Conservation (phyloP, 148 eudicot genomes). For the Nepenthes gracilis region DNA sequence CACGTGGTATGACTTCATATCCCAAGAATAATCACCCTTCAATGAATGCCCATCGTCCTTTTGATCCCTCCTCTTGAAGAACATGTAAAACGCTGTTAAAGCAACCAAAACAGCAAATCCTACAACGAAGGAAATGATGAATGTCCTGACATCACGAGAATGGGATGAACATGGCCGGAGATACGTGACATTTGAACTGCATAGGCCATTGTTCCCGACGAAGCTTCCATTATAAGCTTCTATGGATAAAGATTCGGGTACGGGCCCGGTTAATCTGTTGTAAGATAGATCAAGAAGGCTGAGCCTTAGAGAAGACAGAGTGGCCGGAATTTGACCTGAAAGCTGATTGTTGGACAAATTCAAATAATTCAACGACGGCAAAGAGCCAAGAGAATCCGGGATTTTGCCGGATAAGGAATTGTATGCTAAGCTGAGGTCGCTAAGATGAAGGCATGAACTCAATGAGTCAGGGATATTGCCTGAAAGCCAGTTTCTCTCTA, state of each 20-base stretch:
- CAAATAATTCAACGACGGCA: constrained; percentile 48
- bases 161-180: constrained; percentile 33
- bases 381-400: constrained; percentile 44
- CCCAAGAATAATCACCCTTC: constrained; percentile 68
- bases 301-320: constrained; percentile 42
- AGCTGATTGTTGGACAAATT: constrained; percentile 58
- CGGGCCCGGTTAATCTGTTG: constrained; percentile 48
- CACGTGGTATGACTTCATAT: constrained; percentile 72
- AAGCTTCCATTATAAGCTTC: constrained; percentile 61
- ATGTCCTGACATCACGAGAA: constrained; percentile 10
- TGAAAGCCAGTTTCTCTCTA: constrained; percentile 35
- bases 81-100: constrained; percentile 24
- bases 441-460: constrained; percentile 42
- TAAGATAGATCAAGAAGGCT: constrained; percentile 67
- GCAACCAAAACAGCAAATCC: constrained; percentile 21
- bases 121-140: constrained; percentile 29
- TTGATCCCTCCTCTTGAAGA: constrained; percentile 24
- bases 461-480: constrained; percentile 55
- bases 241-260: constrained; percentile 42
- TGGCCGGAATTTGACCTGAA: constrained; percentile 57
- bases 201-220: constrained; percentile 55
- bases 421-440: constrained; percentile 45
- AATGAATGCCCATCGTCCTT: constrained; percentile 25
- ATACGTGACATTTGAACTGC: constrained; percentile 40
- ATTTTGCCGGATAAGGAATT: constrained; percentile 54